Conservation (phyloP, 345 rosid genomes). For the Isatis tinctoria region DNA sequence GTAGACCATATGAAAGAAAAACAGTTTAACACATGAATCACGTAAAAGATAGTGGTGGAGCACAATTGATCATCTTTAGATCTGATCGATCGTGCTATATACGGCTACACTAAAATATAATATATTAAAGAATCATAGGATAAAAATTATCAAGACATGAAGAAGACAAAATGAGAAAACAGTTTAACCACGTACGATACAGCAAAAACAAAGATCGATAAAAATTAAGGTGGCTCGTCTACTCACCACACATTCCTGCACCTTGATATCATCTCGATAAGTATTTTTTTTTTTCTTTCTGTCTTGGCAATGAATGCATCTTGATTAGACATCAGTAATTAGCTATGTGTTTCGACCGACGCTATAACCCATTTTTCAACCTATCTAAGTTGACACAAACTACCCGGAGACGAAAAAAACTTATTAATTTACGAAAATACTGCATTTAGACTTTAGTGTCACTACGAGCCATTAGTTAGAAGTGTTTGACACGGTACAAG, state of each 20-base stretch:
- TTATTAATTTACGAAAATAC: not conserved
- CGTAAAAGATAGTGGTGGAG: not conserved
- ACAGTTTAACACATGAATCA: conserved; percentile 1
- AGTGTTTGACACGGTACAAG: conserved; percentile 3
- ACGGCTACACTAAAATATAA: not conserved
- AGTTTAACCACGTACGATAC: not conserved
- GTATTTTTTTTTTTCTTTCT: no score
- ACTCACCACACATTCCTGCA: not conserved
- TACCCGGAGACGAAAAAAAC: not conserved
- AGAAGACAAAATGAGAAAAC: not conserved
- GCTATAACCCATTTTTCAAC: not conserved
- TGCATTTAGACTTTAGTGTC: not conserved
- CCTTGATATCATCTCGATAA: no score
- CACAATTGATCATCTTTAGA: not conserved
- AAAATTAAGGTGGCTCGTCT: not conserved
- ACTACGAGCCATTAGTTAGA: not conserved
- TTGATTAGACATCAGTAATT: not conserved
- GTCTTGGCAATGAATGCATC: not conserved
- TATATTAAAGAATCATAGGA: not conserved
- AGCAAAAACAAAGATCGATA: not conserved
- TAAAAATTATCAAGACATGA: not conserved
- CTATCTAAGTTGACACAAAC: not conserved
- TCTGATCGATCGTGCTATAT: not conserved
- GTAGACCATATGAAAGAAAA: not conserved
- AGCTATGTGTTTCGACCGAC: not conserved